These are phyloP conservation scores for Malus hybrid DNA, from an alignment of 331 rosid species.

Conservation along the genomic window DNA sequence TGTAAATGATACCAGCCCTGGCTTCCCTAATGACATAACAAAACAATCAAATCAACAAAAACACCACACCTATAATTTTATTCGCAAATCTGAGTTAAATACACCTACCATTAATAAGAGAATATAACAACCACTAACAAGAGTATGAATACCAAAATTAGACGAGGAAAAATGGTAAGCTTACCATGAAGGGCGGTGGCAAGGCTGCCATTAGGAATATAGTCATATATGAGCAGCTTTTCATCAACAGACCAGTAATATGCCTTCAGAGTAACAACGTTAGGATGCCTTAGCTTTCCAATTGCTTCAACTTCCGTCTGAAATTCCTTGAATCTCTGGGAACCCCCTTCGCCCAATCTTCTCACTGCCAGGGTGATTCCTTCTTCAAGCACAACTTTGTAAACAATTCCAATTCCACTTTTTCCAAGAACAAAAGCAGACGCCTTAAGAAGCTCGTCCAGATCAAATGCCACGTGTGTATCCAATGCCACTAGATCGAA, in stretches of 20 bases:
- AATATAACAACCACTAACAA: neutral
- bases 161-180: neutral
- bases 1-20: slow-evolving; percentile 48
- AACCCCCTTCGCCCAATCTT: slow-evolving; percentile 96
- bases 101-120: neutral
- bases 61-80: slow-evolving; percentile 1
- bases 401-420: slow-evolving; percentile 93
- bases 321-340: slow-evolving; percentile 93
- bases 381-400: slow-evolving; percentile 95
- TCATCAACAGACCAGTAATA: slow-evolving; percentile 99
- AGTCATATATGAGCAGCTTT: slow-evolving; percentile 91
- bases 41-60: slow-evolving; percentile 25
- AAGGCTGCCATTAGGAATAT: slow-evolving; percentile 82
- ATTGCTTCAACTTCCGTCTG: slow-evolving; percentile 98
- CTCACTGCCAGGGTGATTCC: slow-evolving; percentile 87
- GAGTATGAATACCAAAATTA: neutral
- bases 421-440: slow-evolving; percentile 96
- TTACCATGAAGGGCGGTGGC: slow-evolving; percentile 82
- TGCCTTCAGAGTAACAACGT: slow-evolving; percentile 72
- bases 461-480: slow-evolving; percentile 70
- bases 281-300: slow-evolving; percentile 90
- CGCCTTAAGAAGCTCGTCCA: slow-evolving; percentile 97
- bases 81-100: neutral
- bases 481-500: slow-evolving; percentile 90
- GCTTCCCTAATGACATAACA: slow-evolving; percentile 49